Percentiles rank a stretch among this genome's conserved stretches.
These are phyloP conservation scores for Phytopythium vexans DNA, from an alignment of 352 stramenopile genomes.

Conservation along the genomic window DNA sequence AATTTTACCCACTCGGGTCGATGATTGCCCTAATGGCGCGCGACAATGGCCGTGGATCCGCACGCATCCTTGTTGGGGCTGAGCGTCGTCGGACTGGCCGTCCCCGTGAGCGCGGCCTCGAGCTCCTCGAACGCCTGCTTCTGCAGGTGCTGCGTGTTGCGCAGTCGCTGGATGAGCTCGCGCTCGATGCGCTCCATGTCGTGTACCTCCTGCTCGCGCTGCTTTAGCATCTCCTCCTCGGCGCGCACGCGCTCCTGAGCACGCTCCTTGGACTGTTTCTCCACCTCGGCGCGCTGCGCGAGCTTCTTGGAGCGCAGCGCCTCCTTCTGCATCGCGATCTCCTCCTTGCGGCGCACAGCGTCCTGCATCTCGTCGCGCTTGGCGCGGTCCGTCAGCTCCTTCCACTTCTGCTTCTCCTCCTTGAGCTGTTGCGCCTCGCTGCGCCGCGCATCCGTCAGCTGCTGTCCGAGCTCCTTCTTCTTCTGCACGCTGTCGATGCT, in stretches of 20 bases:
- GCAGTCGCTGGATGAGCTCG: constrained; percentile 77
- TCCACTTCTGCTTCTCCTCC: constrained; percentile 81
- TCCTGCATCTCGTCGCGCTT: constrained; percentile 63
- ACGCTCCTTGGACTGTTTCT: constrained; percentile 67
- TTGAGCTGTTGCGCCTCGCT: constrained; percentile 72
- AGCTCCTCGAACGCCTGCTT: constrained; percentile 85
- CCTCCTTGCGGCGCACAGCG: constrained; percentile 65
- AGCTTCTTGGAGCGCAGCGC: constrained; percentile 63
- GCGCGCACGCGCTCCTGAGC: constrained; percentile 52
- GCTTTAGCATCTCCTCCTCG: constrained; percentile 60
- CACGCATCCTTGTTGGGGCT: no score
- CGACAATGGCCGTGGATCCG: no score
- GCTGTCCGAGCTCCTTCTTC: constrained; percentile 71
- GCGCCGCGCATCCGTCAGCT: constrained; percentile 64
- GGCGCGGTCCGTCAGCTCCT: constrained; percentile 60
- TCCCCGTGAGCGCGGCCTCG: constrained; percentile 62
- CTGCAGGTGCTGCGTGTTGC: constrained; percentile 83
- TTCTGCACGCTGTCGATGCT: constrained; percentile 79
- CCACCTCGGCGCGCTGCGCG: constrained; percentile 63
- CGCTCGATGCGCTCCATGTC: constrained; percentile 82
- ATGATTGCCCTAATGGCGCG: no score
- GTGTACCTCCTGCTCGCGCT: constrained; percentile 64
- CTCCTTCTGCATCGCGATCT: constrained; percentile 67
- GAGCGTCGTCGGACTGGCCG: no score
- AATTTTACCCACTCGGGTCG: no score